Conservation (phyloP, 1,284 basidiomycete genomes). For the Irpex sp. region DNA sequence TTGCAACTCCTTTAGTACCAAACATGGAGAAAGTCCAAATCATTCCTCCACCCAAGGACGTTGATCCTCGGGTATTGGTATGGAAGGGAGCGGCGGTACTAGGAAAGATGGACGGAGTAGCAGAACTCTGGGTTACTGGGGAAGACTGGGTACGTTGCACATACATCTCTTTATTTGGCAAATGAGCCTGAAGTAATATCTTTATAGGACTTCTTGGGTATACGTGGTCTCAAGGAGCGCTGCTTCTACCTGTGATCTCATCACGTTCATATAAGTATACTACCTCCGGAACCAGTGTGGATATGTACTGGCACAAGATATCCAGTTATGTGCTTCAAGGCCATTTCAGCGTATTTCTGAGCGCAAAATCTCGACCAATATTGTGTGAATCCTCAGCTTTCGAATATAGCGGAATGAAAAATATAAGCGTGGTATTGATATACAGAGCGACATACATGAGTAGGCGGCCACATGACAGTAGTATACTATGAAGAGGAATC, state of each 20-base stretch:
- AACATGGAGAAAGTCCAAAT: constrained; percentile 84
- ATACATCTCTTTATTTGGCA: not conserved
- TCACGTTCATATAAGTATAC: too few species aligned
- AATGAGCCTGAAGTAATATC: not conserved
- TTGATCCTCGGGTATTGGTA: constrained; percentile 83
- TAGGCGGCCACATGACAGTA: not conserved
- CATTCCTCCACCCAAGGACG: constrained; percentile 88
- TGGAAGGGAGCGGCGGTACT: constrained; percentile 98
- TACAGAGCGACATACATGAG: not conserved
- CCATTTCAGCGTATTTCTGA: too few species aligned
- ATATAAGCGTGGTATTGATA: not conserved
- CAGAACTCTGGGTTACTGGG: constrained; percentile 84
- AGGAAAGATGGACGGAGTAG: constrained; percentile 84
- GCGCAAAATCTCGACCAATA: too few species aligned
- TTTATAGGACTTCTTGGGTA: constrained; percentile 64
- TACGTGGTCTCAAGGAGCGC: constrained; percentile 74
- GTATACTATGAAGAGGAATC: not conserved
- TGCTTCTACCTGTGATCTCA: constrained; percentile 56
- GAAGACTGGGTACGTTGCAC: constrained; percentile 73
- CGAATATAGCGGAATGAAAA: not conserved
- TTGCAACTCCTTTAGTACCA: constrained; percentile 74
- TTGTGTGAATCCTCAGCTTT: too few species aligned
- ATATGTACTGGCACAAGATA: not conserved
- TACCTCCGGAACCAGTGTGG: not conserved
- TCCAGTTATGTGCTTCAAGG: not conserved